Percentiles rank a stretch among this genome's conserved stretches.
Conservation (phyloP, 108 stramenopile genomes). For the Fistulifera pelliculosa region DNA sequence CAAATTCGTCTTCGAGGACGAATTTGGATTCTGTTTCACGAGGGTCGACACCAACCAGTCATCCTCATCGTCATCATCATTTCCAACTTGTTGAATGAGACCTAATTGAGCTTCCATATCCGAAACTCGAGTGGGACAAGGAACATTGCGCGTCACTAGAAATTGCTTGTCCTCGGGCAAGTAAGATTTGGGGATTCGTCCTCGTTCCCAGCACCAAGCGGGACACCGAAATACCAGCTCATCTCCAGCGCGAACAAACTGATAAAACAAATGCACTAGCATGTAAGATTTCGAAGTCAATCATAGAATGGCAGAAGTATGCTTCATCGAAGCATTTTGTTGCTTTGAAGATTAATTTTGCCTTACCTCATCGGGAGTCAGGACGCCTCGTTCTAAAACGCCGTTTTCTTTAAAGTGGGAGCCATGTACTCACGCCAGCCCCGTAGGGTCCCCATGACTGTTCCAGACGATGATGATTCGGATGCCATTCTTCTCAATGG, state of each 20-base stretch:
- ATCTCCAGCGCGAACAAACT: slow-evolving; percentile 53
- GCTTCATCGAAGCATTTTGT: background rate
- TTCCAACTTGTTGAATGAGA: slow-evolving; percentile 15
- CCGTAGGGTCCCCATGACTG: slow-evolving; percentile 24
- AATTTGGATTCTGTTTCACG: slow-evolving; percentile 20
- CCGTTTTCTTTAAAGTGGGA: slow-evolving; percentile 76
- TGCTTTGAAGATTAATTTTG: slow-evolving; percentile 57
- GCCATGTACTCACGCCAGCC: slow-evolving; percentile 78
- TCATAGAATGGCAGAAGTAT: background rate
- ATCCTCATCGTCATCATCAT: slow-evolving; percentile 45
- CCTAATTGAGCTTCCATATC: slow-evolving; percentile 59
- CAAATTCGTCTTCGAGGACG: slow-evolving; percentile 74
- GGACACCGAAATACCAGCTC: slow-evolving; percentile 88
- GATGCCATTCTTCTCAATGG: no score
- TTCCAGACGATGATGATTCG: slow-evolving; percentile 2
- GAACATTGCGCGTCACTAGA: slow-evolving; percentile 84
- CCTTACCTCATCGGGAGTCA: slow-evolving; percentile 86
- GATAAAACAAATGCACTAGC: no score
- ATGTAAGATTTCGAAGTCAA: background rate
- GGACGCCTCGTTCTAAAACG: slow-evolving; percentile 85
- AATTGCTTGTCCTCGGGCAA: slow-evolving; percentile 87
- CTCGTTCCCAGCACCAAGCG: slow-evolving; percentile 86
- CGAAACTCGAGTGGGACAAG: slow-evolving; percentile 67
- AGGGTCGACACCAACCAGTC: slow-evolving; percentile 69
- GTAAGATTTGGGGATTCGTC: slow-evolving; percentile 31